These are phyloP conservation scores for Ambrosia trifida DNA, from an alignment of 129 eudicot genomes.

Conservation along the genomic window DNA sequence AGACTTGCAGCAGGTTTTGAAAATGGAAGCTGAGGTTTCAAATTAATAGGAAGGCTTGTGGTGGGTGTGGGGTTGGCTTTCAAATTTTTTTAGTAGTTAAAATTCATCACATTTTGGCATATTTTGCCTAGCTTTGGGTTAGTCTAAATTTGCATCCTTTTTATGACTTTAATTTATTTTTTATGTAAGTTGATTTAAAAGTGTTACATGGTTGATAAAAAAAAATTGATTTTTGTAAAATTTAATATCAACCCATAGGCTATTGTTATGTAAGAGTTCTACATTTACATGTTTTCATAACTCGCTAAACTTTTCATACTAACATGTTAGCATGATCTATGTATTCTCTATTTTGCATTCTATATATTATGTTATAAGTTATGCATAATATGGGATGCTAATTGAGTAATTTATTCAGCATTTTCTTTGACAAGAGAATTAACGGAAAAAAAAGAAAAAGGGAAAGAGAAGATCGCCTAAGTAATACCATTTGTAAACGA, in stretches of 20 bases:
- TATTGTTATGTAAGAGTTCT: too few species aligned
- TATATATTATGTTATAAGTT: background rate
- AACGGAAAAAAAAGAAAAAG: background rate
- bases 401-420: background rate
- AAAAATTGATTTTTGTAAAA: too few species aligned
- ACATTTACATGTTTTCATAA: background rate
- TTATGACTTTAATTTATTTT: background rate
- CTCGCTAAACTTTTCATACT: background rate
- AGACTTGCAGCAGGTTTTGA: conserved; percentile 39
- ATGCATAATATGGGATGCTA: background rate
- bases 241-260: too few species aligned
- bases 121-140: background rate
- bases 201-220: background rate
- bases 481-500: background rate
- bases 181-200: background rate
- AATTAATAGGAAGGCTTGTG: conserved; percentile 46
- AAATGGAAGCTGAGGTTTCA: conserved; percentile 62
- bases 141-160: background rate
- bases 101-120: background rate
- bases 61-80: too few species aligned
- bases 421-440: background rate
- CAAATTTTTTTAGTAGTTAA: too few species aligned
- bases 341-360: background rate
- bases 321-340: too few species aligned
- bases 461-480: background rate